Evolutionary conservation across 305 asterid species (phyloP), one percentile per base, ranked within the genome.

Genomic region (Lippia alba): DNA sequence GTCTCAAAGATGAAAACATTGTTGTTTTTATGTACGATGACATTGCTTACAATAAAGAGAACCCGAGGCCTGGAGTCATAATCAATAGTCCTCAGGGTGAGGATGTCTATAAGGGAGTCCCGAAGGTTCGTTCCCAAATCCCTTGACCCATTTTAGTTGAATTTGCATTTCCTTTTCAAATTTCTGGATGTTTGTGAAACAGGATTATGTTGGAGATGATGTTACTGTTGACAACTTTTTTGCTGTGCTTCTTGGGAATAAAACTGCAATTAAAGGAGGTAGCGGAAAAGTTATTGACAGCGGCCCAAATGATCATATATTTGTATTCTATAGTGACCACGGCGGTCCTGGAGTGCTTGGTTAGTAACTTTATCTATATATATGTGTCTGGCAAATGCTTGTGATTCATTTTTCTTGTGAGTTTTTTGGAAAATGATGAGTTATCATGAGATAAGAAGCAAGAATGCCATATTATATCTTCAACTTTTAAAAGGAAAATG

Each of bases 271-370:
- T 36, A 86, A 63, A 0, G 99, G 99, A 34, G 99, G 98, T 15
- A 95, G 98, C 12, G 96, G 98, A 57, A 95, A 95, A 87, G 97
- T 95, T 69, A 85, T 95, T 12, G 84, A 90, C 49, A 95, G 99
- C 44, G 89, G 96, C 65, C 97, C 96, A 17, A 82, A 95, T 73
- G 99, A 95, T 83, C 96, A 84, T 56, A 87, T 95, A 63, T 92
- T 95, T 77, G 48, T 95, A 53, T 95, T 81, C 73, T 95, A 92
- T 72, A 67, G 96, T 5, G 99, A 95, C 79, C 99, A 92, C 59
- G 99, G 99, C n/a, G 97, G 96, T 56, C 91, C 98, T 71, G 99
- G 98, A 32, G 84, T 92, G 19, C 91, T 95, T 45, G 99, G 99
- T 94, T 18, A 72, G 96, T 81, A 30, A 33, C 65, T 61, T 34